Conservation (phyloP, 2,329 filamentous ascomycete species). For the Seiridium unicorne region DNA sequence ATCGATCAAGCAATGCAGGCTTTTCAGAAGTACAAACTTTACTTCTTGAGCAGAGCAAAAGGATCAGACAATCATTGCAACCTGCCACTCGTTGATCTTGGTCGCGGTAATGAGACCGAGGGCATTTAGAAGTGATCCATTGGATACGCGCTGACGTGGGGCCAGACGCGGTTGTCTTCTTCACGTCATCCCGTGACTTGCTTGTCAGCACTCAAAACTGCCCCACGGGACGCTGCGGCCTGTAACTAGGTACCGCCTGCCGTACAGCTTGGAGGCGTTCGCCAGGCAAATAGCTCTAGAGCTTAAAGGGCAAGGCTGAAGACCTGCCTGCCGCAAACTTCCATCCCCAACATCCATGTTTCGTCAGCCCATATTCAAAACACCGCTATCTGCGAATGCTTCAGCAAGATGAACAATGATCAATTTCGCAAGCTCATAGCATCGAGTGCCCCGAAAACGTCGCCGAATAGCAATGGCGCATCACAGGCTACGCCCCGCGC, state of each 20-base stretch:
- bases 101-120: background rate
- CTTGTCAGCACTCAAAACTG: background rate
- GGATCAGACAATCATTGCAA: no score
- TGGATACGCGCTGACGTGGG: background rate
- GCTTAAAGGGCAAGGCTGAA: background rate
- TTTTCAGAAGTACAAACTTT: no score
- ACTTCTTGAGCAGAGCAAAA: no score
- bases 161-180: slow-evolving; percentile 16
- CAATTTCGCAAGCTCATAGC: slow-evolving; percentile 84
- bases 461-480: slow-evolving; percentile 42
- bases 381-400: background rate
- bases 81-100: no score
- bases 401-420: slow-evolving; percentile 78
- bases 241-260: no score
- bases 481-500: slow-evolving; percentile 35
- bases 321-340: background rate
- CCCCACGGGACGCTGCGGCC: background rate
- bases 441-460: slow-evolving; percentile 39
- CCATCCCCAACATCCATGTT: background rate
- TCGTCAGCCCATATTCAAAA: background rate
- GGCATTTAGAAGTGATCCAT: background rate
- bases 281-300: background rate
- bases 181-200: slow-evolving; percentile 41
- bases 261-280: no score
- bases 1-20: no score